A percentile compares a stretch with the other conserved stretches of the same genome.
Evolutionary conservation across 1,139 yeast genomes (phyloP).

Genomic region (Entelexis sorbosivorans): DNA sequence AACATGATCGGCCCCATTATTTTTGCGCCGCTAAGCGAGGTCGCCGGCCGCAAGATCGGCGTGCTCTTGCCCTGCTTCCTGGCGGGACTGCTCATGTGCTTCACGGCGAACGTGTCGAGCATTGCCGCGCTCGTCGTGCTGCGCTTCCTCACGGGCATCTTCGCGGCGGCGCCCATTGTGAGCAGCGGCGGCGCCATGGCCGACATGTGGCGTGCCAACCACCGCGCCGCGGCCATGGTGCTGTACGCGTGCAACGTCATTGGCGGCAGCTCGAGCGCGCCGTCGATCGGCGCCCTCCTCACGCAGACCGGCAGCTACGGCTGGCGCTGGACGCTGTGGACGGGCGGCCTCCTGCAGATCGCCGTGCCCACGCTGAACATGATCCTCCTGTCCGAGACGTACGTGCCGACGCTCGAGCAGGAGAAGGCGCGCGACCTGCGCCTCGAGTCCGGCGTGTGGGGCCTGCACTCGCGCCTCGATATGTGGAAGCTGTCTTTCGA

Average conservation of each 20-base stretch:
- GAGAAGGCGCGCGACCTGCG: conserved; percentile 49
- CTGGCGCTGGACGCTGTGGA: conserved; percentile 25
- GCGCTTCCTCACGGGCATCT: conserved; percentile 61
- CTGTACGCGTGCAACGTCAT: conserved; percentile 59
- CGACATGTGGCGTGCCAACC: conserved; percentile 50
- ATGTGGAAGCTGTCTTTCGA: conserved; percentile 35
- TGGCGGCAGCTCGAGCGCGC: conserved; percentile 65
- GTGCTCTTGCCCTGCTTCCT: conserved; percentile 51
- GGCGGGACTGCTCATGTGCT: conserved; percentile 33
- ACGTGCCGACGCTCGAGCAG: conserved; percentile 53
- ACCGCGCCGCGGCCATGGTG: conserved; percentile 64
- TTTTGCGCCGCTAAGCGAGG: conserved; percentile 72
- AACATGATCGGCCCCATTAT: conserved; percentile 41
- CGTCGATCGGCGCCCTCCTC: conserved; percentile 44
- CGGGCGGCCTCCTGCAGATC: conserved; percentile 46
- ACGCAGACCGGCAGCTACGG: conserved; percentile 23
- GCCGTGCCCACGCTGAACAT: conserved; percentile 41
- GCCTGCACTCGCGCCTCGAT: conserved; percentile 24
- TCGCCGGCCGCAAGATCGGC: conserved; percentile 62
- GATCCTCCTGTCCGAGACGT: conserved; percentile 57
- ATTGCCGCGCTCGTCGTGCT: conserved; percentile 54
- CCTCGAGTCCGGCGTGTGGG: conserved; percentile 42
- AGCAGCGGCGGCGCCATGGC: conserved; percentile 73
- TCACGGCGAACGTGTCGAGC: conserved; percentile 33
- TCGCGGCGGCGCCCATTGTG: conserved; percentile 61